Evolutionary conservation across 345 rosid species (phyloP).

Genomic region (Salix dunnii): DNA sequence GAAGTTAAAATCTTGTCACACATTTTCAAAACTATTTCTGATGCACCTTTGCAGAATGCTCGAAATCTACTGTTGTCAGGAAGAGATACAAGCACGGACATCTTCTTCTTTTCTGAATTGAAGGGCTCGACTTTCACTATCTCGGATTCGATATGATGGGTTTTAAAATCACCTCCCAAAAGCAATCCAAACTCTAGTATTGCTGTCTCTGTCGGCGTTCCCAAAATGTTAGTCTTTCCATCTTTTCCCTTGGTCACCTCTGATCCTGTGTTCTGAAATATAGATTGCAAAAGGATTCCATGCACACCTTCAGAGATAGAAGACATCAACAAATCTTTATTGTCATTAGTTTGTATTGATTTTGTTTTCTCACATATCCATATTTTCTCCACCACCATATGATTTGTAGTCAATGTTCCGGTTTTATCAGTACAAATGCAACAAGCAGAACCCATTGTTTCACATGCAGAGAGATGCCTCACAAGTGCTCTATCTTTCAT

Average conservation of each 20-base stretch:
- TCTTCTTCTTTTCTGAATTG: conserved; percentile 70
- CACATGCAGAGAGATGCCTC: conserved; percentile 91
- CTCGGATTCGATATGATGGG: conserved; percentile 47
- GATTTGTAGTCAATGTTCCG: conserved; percentile 93
- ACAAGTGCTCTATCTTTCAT: conserved; percentile 87
- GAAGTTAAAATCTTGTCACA: conserved; percentile 18
- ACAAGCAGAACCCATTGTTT: conserved; percentile 93
- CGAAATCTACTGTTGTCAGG: conserved; percentile 36
- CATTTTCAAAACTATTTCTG: conserved; percentile 25
- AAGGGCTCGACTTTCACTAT: conserved; percentile 70
- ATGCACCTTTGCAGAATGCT: conserved; percentile 33
- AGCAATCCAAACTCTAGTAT: conserved; percentile 64
- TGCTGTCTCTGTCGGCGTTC: conserved; percentile 72
- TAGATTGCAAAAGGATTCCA: conserved; percentile 51
- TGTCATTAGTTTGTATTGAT: conserved; percentile 13
- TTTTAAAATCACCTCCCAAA: conserved; percentile 51
- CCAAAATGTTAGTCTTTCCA: conserved; percentile 54
- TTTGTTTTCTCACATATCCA: conserved; percentile 56
- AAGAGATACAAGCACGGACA: conserved; percentile 60
- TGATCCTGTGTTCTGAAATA: conserved; percentile 70
- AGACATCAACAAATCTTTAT: conserved; percentile 25
- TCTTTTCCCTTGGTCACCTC: conserved; percentile 63
- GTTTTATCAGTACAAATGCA: conserved; percentile 98
- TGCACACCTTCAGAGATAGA: conserved; percentile 35
- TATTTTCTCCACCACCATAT: conserved; percentile 78